phyloP scores from a whole-genome alignment of 345 rosid species.

The Erucastrum elatum region DNA sequence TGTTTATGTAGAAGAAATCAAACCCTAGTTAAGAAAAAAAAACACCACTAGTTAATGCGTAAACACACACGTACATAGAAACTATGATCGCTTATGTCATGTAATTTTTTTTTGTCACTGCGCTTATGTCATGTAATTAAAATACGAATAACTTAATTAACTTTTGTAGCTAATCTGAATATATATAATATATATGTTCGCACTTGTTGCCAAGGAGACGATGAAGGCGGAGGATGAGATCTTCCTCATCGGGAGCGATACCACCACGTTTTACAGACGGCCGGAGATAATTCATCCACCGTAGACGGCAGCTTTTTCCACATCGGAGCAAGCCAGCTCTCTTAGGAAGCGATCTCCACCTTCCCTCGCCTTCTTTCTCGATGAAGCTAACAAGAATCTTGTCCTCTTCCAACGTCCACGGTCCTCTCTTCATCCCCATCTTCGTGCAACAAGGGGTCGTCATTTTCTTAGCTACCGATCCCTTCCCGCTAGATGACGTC shows the following conservation, averaged over 20 bases:
- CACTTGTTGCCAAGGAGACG: conserved; percentile 72
- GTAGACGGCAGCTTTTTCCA: conserved; percentile 88
- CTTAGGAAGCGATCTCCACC: conserved; percentile 83
- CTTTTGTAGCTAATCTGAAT: neutral
- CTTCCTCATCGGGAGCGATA: conserved; percentile 83
- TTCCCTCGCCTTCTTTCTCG: conserved; percentile 73
- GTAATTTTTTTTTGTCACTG: neutral
- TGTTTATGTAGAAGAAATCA: conserved; percentile 9
- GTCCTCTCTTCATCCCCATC: conserved; percentile 78
- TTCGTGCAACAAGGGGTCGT: conserved; percentile 69
- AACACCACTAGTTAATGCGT: neutral
- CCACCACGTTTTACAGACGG: conserved; percentile 76
- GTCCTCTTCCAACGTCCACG: conserved; percentile 91
- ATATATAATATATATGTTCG: too few relatives aligned
- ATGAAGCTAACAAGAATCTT: conserved; percentile 59
- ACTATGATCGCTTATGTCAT: neutral
- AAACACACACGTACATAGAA: neutral
- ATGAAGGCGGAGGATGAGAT: conserved; percentile 92
- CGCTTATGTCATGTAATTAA: neutral
- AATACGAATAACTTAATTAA: neutral
- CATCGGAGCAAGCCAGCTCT: conserved; percentile 82
- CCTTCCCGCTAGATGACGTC: conserved; percentile 19
- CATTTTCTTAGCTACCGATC: conserved; percentile 12
- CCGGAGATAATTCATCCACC: conserved; percentile 95
- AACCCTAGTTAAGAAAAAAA: conserved; percentile 12